phyloP scores from a whole-genome alignment of 2,329 filamentous ascomycete genomes.

The Calycina herbarum region DNA sequence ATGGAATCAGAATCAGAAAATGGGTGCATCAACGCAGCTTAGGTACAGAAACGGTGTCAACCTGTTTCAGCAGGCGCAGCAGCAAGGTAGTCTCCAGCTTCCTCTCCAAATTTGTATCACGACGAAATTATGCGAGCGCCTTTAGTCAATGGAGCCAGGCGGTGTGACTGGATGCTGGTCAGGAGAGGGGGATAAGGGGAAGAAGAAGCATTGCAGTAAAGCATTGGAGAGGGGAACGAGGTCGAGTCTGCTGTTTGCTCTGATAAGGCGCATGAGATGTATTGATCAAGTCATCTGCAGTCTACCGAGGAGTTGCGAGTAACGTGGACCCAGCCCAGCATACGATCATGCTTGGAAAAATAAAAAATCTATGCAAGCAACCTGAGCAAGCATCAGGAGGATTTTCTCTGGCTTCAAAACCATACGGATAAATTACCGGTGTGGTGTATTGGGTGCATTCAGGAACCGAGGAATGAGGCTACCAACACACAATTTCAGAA shows the following conservation, averaged over 20 bases:
- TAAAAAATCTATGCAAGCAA: background rate
- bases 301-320: background rate
- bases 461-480: too few species aligned
- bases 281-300: constrained; percentile 2
- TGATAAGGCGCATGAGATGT: background rate
- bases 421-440: too few species aligned
- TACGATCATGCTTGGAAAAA: constrained; percentile 1
- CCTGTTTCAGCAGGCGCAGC: constrained; percentile 3
- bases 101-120: background rate
- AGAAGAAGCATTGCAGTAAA: too few species aligned
- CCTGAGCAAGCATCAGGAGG: background rate
- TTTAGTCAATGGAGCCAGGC: background rate
- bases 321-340: constrained; percentile 1
- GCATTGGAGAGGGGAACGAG: background rate
- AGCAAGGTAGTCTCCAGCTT: background rate
- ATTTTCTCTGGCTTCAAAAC: too few species aligned
- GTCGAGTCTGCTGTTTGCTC: background rate
- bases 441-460: too few species aligned
- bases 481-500: background rate
- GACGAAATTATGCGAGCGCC: background rate
- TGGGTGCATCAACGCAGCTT: background rate
- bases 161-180: background rate
- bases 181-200: background rate
- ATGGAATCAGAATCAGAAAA: background rate
- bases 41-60: constrained; percentile 1